Evolutionary conservation across 2,329 filamentous ascomycete genomes (phyloP).

Genomic region (Verruconis gallopava): DNA sequence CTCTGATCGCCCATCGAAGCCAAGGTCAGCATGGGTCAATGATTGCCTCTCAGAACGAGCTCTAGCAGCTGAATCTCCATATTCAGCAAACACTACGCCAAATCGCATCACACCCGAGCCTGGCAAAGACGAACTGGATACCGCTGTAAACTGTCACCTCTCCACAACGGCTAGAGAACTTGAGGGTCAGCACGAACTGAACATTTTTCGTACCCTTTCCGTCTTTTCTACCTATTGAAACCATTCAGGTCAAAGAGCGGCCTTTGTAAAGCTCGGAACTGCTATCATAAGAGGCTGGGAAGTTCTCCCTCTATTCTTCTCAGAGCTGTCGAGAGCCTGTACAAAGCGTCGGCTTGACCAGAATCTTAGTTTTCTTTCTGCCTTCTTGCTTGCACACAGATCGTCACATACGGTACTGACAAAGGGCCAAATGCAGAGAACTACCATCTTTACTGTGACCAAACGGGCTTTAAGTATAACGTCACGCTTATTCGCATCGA

Average conservation of each 20-base stretch:
- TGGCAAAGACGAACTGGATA: too few relatives aligned
- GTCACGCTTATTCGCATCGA: conserved; percentile 45
- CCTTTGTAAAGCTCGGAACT: background rate
- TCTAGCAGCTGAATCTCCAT: too few relatives aligned
- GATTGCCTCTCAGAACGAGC: too few relatives aligned
- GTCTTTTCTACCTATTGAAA: too few relatives aligned
- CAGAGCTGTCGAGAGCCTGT: background rate
- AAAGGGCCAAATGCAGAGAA: conserved; percentile 24
- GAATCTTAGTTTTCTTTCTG: background rate
- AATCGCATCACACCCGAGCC: too few relatives aligned
- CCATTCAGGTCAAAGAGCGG: background rate
- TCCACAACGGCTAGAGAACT: too few relatives aligned
- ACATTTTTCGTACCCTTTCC: too few relatives aligned
- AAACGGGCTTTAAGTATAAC: conserved; percentile 49
- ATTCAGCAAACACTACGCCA: too few relatives aligned
- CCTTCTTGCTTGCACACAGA: background rate
- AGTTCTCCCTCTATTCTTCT: background rate
- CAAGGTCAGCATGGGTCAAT: too few relatives aligned
- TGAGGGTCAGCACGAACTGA: too few relatives aligned
- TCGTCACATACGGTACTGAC: background rate
- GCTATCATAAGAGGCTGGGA: background rate
- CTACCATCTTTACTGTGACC: conserved; percentile 54
- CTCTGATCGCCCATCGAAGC: too few relatives aligned
- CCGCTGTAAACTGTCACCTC: too few relatives aligned
- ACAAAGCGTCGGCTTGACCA: background rate